phyloP scores from a whole-genome alignment of 1,284 basidiomycete genomes.

The Sporisorium exsertum region DNA sequence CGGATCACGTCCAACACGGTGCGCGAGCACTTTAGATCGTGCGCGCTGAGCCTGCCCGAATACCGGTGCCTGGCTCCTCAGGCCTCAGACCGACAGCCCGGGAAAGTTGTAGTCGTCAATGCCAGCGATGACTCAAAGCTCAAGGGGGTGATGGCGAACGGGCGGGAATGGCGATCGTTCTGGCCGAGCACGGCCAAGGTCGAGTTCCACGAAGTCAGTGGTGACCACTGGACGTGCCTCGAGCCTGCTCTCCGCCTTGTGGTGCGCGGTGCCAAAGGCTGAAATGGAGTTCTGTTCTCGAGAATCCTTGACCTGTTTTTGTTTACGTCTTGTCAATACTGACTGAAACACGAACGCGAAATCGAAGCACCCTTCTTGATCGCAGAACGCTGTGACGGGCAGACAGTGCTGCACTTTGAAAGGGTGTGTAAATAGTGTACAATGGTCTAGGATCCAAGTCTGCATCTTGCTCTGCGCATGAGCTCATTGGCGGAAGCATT shows the following conservation, averaged over 20 bases:
- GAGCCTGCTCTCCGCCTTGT: conserved; percentile 28
- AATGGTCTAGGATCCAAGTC: conserved; percentile 13
- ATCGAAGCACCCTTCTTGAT: background rate
- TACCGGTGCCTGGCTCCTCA: conserved; percentile 27
- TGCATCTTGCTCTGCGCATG: background rate
- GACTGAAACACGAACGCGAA: conserved; percentile 3
- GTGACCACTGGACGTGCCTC: conserved; percentile 45
- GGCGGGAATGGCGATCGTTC: conserved; percentile 30
- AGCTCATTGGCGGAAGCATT: background rate
- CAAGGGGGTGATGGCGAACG: conserved; percentile 31
- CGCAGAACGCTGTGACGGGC: background rate
- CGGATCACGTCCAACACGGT: conserved; percentile 28
- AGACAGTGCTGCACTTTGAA: conserved; percentile 20
- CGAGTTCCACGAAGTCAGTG: conserved; percentile 14
- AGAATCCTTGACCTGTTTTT: background rate
- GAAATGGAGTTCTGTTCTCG: background rate
- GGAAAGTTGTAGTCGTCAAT: conserved; percentile 21
- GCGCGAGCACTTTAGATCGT: conserved; percentile 45
- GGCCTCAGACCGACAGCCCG: conserved; percentile 13
- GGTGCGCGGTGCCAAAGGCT: conserved; percentile 1
- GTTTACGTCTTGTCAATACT: background rate
- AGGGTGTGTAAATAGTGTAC: conserved; percentile 29
- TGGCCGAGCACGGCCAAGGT: conserved; percentile 18
- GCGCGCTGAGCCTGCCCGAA: conserved; percentile 36
- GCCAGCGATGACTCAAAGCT: conserved; percentile 24